Evolutionary conservation across 148 eudicot species (phyloP).

Genomic region (Diospyros lotus): DNA sequence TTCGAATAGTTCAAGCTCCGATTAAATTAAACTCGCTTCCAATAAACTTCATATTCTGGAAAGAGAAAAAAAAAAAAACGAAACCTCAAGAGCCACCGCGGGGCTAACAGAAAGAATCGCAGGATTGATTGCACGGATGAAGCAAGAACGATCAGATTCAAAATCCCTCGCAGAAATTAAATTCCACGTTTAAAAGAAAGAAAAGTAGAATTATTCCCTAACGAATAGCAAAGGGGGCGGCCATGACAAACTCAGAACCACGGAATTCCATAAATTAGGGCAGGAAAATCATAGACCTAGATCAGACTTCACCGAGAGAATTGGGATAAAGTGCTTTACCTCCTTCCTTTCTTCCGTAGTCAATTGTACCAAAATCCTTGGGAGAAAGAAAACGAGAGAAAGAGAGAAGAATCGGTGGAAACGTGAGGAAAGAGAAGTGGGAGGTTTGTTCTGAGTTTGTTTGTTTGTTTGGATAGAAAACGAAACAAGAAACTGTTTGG

Average conservation of each 20-base stretch:
- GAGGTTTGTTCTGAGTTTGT: no score
- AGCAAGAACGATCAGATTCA: background rate
- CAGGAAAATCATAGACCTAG: background rate
- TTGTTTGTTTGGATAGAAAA: conserved; percentile 5
- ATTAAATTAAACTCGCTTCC: no score
- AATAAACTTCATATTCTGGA: no score
- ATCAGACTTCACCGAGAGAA: background rate
- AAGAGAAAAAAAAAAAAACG: no score
- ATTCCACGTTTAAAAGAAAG: background rate
- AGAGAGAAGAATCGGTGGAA: conserved; percentile 11
- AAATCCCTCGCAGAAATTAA: background rate
- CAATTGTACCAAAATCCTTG: background rate
- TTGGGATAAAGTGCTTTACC: background rate
- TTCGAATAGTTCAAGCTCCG: no score
- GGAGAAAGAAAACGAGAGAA: background rate
- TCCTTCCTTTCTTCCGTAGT: background rate
- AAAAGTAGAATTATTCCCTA: no score
- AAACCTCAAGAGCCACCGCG: no score
- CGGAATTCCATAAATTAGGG: background rate
- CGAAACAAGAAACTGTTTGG: background rate
- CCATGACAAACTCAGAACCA: no score
- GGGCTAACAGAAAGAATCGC: background rate
- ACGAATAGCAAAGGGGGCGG: no score
- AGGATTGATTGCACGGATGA: background rate
- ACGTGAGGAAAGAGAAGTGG: background rate